Conservation (phyloP, 1,139 yeast genomes). For the Saccharomyces hybrid region DNA sequence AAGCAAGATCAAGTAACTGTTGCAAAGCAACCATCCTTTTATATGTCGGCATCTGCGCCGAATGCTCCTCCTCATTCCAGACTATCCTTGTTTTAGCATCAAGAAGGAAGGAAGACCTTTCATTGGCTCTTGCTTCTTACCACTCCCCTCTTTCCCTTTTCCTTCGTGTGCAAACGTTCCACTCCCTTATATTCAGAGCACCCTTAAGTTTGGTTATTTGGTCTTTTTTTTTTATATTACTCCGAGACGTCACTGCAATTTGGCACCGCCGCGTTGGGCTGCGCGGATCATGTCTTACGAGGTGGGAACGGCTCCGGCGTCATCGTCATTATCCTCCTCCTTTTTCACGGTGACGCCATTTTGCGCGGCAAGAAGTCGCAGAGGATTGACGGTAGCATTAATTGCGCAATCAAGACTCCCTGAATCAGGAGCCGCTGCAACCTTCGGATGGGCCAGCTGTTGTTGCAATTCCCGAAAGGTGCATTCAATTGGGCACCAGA, state of each 20-base stretch:
- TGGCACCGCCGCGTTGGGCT: background rate
- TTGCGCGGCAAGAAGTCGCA: background rate
- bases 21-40: background rate
- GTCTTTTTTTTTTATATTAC: background rate
- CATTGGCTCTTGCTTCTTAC: background rate
- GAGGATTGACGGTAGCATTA: background rate
- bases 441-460: background rate
- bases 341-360: conserved; percentile 1
- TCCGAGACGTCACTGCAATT: background rate
- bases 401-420: background rate
- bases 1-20: background rate
- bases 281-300: background rate
- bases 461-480: conserved; percentile 18
- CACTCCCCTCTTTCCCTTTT: conserved; percentile 1
- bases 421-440: background rate
- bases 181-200: background rate
- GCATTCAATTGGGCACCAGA: conserved; percentile 24
- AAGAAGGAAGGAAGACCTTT: background rate
- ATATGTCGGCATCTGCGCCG: background rate
- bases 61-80: background rate
- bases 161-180: background rate
- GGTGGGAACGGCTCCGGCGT: background rate
- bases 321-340: background rate
- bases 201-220: background rate
- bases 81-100: background rate